phyloP scores from a whole-genome alignment of 163 green algal species.

The Scenedesmus sp. region DNA sequence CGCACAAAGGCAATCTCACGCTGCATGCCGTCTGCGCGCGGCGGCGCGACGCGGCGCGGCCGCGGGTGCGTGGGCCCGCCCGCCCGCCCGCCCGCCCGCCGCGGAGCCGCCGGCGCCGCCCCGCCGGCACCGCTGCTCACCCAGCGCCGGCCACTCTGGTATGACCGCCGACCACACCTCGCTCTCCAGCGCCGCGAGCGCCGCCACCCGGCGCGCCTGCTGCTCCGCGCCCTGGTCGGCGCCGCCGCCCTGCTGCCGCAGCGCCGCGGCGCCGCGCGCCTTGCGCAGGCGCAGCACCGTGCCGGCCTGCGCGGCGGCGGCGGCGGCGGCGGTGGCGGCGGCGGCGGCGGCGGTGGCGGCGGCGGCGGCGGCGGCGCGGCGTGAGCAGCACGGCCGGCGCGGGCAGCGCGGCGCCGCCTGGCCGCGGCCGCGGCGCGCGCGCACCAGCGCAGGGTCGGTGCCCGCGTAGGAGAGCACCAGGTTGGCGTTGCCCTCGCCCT shows the following conservation, averaged over 20 bases:
- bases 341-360: no score
- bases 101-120: neutral
- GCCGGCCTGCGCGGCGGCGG: no score
- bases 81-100: neutral
- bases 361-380: no score
- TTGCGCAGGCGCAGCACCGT: conserved; percentile 27
- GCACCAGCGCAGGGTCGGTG: conserved; percentile 16
- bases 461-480: conserved; percentile 46
- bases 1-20: conserved; percentile 18
- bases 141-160: conserved; percentile 15
- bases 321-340: no score
- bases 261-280: neutral
- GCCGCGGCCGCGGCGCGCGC: neutral
- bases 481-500: conserved; percentile 50
- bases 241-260: neutral
- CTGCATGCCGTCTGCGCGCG: conserved; percentile 22
- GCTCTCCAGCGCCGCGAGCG: conserved; percentile 17
- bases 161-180: conserved; percentile 23
- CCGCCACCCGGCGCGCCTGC: neutral
- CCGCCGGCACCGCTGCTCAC: neutral
- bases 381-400: no score
- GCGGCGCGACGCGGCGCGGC: neutral
- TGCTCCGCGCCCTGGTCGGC: neutral
- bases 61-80: neutral
- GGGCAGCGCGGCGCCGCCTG: no score